These are phyloP conservation scores for Phoma sp. DNA, from an alignment of 2,329 filamentous ascomycete genomes.

Conservation along the genomic window DNA sequence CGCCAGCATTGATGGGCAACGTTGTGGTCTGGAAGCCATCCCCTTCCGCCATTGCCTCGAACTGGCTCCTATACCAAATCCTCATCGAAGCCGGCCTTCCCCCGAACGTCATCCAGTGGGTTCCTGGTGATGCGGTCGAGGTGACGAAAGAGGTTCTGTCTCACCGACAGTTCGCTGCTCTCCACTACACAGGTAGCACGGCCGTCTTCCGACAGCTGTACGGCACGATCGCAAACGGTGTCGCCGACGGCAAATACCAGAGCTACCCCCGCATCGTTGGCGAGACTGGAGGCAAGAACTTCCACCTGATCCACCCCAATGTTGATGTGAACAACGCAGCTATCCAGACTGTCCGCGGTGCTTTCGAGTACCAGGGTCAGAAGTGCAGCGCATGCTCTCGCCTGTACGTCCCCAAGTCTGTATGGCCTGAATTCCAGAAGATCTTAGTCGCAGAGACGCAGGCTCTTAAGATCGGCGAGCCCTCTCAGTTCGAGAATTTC, in stretches of 20 bases:
- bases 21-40: conserved; percentile 98
- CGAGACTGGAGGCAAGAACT: conserved; percentile 94
- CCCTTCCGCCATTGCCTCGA: conserved; percentile 84
- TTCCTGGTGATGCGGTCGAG: conserved; percentile 85
- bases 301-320: conserved; percentile 79
- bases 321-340: conserved; percentile 81
- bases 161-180: conserved; percentile 82
- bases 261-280: conserved; percentile 89
- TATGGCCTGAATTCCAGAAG: conserved; percentile 75
- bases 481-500: conserved; percentile 77
- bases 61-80: conserved; percentile 89
- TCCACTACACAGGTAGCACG: conserved; percentile 95
- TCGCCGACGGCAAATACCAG: conserved; percentile 80
- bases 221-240: conserved; percentile 80
- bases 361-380: conserved; percentile 90
- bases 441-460: conserved; percentile 71
- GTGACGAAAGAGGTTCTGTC: conserved; percentile 79
- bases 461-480: conserved; percentile 73
- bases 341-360: conserved; percentile 81
- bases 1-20: conserved; percentile 89
- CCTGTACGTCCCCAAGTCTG: conserved; percentile 76
- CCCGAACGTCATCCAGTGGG: conserved; percentile 88
- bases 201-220: conserved; percentile 89
- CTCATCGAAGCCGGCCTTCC: conserved; percentile 90
- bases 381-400: conserved; percentile 89